Evolutionary conservation across 202 grass and related monocot species (phyloP).

Genomic region (Panicum hallii): DNA sequence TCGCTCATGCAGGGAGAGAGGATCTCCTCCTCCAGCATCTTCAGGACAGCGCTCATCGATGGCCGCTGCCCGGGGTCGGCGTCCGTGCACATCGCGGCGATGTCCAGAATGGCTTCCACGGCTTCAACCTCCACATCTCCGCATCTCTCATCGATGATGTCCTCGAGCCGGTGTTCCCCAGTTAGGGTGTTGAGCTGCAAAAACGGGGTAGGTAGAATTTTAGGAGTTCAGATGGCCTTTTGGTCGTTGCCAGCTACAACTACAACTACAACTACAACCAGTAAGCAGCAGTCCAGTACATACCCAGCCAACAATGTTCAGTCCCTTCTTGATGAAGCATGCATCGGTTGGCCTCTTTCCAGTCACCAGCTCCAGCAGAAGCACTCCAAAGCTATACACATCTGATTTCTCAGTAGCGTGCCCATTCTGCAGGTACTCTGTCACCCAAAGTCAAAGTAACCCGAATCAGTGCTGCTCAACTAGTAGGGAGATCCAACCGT

Average conservation of each 20-base stretch:
- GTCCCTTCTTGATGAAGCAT: constrained; percentile 80
- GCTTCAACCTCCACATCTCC: constrained; percentile 80
- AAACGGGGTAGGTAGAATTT: background rate
- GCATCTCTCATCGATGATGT: constrained; percentile 65
- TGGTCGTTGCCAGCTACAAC: background rate
- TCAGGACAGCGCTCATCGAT: constrained; percentile 76
- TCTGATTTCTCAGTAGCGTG: constrained; percentile 87
- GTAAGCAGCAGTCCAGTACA: background rate
- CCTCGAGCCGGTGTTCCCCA: constrained; percentile 74
- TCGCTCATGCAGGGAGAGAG: constrained; percentile 81
- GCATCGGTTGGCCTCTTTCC: constrained; percentile 88
- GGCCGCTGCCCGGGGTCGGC: constrained; percentile 73
- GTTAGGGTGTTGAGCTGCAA: constrained; percentile 81
- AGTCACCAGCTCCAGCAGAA: constrained; percentile 85
- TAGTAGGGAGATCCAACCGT: background rate
- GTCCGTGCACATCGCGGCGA: constrained; percentile 93
- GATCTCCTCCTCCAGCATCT: constrained; percentile 98
- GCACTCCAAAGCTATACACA: constrained; percentile 91
- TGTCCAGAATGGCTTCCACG: constrained; percentile 83
- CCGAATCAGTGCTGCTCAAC: background rate
- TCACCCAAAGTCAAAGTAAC: constrained; percentile 1
- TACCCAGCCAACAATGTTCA: constrained; percentile 99
- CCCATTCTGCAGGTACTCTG: constrained; percentile 92
- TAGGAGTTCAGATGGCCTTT: background rate
- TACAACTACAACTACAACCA: background rate